Evolutionary conservation across 257 asterid species (phyloP), one percentile per base, ranked within the genome.

Genomic region (Solanum pinnatisectum): DNA sequence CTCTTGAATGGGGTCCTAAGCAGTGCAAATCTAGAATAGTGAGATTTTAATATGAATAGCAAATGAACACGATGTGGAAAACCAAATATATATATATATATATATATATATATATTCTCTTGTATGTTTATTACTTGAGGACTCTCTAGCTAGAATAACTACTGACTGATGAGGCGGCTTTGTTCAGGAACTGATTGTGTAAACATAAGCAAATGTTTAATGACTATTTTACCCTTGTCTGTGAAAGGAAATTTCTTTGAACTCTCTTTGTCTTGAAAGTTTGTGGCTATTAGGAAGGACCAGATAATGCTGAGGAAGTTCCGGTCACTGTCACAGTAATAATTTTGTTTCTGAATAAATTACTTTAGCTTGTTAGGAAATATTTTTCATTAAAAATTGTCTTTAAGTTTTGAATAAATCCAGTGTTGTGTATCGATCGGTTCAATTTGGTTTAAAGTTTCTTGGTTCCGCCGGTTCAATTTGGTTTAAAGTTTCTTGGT

Each of bases 101-200:
- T 3, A 36, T 30, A 14, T 2, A 10, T 12, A 52, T 18, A 18
- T 20, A 56, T 56, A 18, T 4, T 56, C 25, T 56, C 65, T 56
- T 56, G 20, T 37, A 77, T 76, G 49, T 71, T n/a, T 87, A 18
- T 52, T 10, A 42, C 49, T 87, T 87, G 83, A 22, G 76, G 18
- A 20, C 39, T 20, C 40, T 42, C 8, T 63, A 71, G 84, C 23
- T 68, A 86, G 86, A 87, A 88, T 71, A 86, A 78, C 89, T 60
- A 90, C 92, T 91, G 93, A 90, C 91, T 89, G 84, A 49, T 90
- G 91, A 93, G 96, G 94, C 94, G 92, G 94, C 97, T 91, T 92
- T 90, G 93, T 71, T 90, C 95, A 90, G 92, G 88, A 92, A 87
- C 90, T 71, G 91, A 83, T 89, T 46, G 85, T 89, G 89, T 86